These are phyloP conservation scores for Oropetium thomaeum DNA, from an alignment of 176 grass and related monocot species.

Conservation along the genomic window DNA sequence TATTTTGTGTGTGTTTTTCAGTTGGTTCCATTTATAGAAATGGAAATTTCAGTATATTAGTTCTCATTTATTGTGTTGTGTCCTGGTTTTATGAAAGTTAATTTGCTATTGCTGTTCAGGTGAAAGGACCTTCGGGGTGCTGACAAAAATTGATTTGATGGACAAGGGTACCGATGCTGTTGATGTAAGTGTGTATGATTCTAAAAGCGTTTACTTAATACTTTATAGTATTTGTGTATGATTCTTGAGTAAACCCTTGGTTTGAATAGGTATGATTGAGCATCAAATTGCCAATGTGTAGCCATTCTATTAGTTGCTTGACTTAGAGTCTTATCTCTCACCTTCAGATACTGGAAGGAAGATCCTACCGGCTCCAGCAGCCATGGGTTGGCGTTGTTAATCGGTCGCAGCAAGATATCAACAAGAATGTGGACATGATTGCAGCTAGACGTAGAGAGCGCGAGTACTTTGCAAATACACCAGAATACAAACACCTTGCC, in stretches of 20 bases:
- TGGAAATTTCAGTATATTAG: not conserved
- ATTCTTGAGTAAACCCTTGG: not conserved
- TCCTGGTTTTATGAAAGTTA: not conserved
- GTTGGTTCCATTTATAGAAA: not conserved
- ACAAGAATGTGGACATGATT: conserved; percentile 99
- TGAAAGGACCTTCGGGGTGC: conserved; percentile 96
- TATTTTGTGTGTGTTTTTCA: not conserved
- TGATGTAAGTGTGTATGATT: conserved; percentile 70
- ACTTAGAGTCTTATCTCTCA: conserved; percentile 2
- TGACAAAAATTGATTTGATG: conserved; percentile 99
- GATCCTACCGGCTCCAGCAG: conserved; percentile 73
- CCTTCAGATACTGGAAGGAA: conserved; percentile 94
- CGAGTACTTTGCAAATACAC: conserved; percentile 82
- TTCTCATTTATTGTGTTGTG: not conserved
- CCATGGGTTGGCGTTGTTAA: conserved; percentile 99
- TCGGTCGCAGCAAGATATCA: conserved; percentile 95
- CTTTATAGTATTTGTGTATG: not conserved
- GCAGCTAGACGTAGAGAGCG: conserved; percentile 89
- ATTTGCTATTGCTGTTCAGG: conserved; percentile 51
- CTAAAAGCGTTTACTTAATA: conserved; percentile 1
- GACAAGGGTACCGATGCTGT: conserved; percentile 99
- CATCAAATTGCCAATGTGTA: not conserved
- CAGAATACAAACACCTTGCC: conserved; percentile 92
- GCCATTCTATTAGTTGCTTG: not conserved
- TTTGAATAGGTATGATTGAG: not conserved